Base-by-base conservation (phyloP, 148 eudicot genomes). In the Suaeda aralocaspica region DNA sequence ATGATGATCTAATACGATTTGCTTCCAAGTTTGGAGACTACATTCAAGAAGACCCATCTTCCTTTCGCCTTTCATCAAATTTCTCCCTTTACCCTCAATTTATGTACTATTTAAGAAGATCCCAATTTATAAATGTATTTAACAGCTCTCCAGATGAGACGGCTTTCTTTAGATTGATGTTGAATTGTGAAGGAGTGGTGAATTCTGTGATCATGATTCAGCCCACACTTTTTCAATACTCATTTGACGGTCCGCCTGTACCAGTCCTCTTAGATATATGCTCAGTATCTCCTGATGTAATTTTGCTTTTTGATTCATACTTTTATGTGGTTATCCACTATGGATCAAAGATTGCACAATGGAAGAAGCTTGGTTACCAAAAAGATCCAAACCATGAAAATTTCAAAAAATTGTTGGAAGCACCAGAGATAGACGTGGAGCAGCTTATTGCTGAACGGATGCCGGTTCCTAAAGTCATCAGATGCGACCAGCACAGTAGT, bases 81-180 rank as follows among this genome's bases (percentile, higher is more conserved):
- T 91, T 93, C 79, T 91, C 96, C 64, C 78, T 93, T 7, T 93
- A 81, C 80, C 98, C 98, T 3, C 96, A 91, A 56, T 93, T 93
- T 72, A 93, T 91, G 92, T 93, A 93, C 71, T 82, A 90, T 64
- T 74, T 93, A 57, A 77, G 98, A 81, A 83, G 98, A 68, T 93
- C 98, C 9, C 98, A 93, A 71, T 93, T 93, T 61, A 82, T 93
- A 48, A 92, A 88, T 56, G 98, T 93, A 53, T 91, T 93, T 73
- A 93, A 93, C 72, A 81, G 91, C 83, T 84, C 84, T n/a, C 98
- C 96, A 9, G 98, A 93, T 48, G 98, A 93, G 76, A 93, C 98
- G 2, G 85, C 96, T 57, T 93, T 82, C 79, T 88, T 85, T 78
- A 80, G 92, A 61, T 65, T 93, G 77, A 90, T 93, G 98, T 69